Evolutionary conservation across 306 rosid species (phyloP).

Genomic region (Cucurbita pepo): DNA sequence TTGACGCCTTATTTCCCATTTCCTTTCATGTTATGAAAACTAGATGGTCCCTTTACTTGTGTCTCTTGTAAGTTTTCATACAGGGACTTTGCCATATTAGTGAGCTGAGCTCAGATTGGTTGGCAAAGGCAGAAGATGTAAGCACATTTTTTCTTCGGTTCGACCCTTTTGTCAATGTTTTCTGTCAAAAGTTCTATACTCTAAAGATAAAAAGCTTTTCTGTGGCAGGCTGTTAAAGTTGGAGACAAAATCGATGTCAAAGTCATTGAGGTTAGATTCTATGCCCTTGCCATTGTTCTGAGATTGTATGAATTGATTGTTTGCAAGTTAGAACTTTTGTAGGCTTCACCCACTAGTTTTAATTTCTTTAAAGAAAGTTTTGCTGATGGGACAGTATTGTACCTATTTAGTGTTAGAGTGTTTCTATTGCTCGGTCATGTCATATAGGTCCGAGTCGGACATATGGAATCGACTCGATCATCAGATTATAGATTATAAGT

Average conservation of each 20-base stretch:
- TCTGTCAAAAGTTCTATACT: not conserved
- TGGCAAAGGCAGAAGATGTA: slow-evolving; percentile 94
- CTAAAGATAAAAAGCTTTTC: slow-evolving; percentile 2
- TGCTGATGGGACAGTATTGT: too few relatives aligned
- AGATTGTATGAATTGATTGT: not conserved
- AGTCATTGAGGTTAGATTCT: slow-evolving; percentile 66
- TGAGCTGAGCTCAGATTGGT: slow-evolving; percentile 79
- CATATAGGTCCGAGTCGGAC: not conserved
- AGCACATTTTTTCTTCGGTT: slow-evolving; percentile 7
- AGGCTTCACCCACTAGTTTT: not conserved
- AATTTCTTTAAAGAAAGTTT: not conserved
- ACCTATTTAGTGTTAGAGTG: too few relatives aligned
- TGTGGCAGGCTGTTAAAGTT: slow-evolving; percentile 66
- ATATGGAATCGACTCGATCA: too few relatives aligned
- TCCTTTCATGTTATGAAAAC: not conserved
- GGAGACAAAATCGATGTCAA: slow-evolving; percentile 86
- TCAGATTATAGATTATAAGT: too few relatives aligned
- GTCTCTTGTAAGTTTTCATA: slow-evolving; percentile 15
- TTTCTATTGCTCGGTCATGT: too few relatives aligned
- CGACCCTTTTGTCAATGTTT: not conserved
- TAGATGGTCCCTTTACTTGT: not conserved
- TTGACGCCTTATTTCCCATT: not conserved
- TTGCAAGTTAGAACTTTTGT: not conserved
- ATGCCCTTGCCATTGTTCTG: not conserved
- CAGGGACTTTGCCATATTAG: slow-evolving; percentile 98